Base-by-base conservation (phyloP, 2,329 filamentous ascomycete genomes). In the Monosporascus sp. region DNA sequence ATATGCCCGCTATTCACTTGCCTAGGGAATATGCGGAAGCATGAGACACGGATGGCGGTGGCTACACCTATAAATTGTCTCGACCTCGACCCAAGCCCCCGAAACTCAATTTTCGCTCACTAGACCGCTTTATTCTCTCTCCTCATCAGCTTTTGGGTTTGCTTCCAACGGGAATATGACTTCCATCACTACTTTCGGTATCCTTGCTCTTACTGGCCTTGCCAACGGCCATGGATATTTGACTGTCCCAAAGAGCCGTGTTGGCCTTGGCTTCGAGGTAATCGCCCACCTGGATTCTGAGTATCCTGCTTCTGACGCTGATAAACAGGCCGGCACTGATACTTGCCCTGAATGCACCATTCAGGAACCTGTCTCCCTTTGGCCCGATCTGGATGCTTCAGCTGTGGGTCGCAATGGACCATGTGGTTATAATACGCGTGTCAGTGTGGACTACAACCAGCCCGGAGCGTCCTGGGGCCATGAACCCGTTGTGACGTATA, bases 291-390 rank as follows among this genome's bases (percentile, higher is more conserved):
- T 11, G 9, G n/a, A 14, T 11, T 20, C 18, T 43, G 58, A 54
- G 62, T 45, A 11, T 35, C 24, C 38, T 25, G 22, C 14, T 5
- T 46, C 15, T 22, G n/a, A 17, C 7, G 2, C 43, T 25, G 20
- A 2, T 38, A 45, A 9, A 9, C 53, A 79, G 77, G 68, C 74
- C 27, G 75, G 74, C 0, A 64, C 72, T 4, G 78, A 80, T 55
- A 74, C 76, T 0, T 81, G 78, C 58, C 78, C 78, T 0, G 78
- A 81, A 62, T 81, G 78, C 57, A 73, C 76, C 7, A 81, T 81
- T 52, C 73, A 78, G 1, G 78, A 81, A 54, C 78, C 78, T 0
- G 78, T 81, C 3, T 55, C 60, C 0, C 65, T 77, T 1, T 81
- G 77, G 77, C 78, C 78, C 0, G 68, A 78, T 47, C 66, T 80